Evolutionary conservation across 495 filamentous ascomycete species (phyloP), one percentile per base, ranked within the genome.

Genomic region (Cercophora scortea): DNA sequence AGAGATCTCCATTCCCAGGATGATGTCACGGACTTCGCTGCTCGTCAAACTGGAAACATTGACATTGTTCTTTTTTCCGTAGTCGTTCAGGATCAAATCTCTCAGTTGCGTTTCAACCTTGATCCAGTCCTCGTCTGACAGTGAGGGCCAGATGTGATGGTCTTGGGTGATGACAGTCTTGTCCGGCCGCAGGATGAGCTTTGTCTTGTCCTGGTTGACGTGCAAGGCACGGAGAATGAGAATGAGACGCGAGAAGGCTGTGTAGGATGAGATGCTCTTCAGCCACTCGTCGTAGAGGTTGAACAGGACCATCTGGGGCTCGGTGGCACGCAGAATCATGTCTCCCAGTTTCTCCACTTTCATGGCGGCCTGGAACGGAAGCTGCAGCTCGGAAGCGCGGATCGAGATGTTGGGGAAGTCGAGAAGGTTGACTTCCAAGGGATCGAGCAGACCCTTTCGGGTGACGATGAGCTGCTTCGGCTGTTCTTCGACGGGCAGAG

Each of bases 321-420:
- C 94, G 0, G 94, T 97, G 11, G 94, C 94, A 48, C 90, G 87
- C 40, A 99, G 77, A 62, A 99, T 99, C 94, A 99, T 96, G 65
- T 99, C 94, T 51, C 92, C 94, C 32, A 99, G 78, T 67, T 96
- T 97, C 71, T 99, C 94, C 39, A 99, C 91, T 77, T 97, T 99
- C 94, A 99, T 99, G 4, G 94, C 94, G 43, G 94, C 94, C 68
- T 99, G 94, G 87, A 99, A 99, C 6, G 94, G 94, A 53, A 99
- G 74, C 69, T 99, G 94, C 51, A 99, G 73, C 72, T 99, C 94
- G 0, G 94, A 99, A 40, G 94, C 94, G 58, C 94, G 89, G 57
- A 99, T 99, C 9, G 92, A 96, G 55, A 99, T 99, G 62, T 99
- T 99, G 41, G 94, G 94, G 78, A 99, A 99, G 67, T 99, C 94